These are phyloP conservation scores for Crotalaria pallida DNA, from an alignment of 306 rosid genomes.

Conservation along the genomic window DNA sequence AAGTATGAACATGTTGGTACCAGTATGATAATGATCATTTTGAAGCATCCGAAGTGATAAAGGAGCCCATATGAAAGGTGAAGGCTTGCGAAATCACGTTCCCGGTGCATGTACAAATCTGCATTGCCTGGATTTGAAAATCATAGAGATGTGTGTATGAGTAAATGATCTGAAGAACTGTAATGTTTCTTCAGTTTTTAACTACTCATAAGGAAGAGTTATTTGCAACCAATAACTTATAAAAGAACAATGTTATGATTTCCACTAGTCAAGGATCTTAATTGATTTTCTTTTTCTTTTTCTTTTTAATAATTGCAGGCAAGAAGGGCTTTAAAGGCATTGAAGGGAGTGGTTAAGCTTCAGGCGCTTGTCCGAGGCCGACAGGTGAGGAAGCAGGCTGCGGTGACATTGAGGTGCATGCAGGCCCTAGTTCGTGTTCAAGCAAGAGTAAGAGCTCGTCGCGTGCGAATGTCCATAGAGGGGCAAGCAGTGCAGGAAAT, in stretches of 20 bases:
- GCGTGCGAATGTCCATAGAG: slow-evolving; percentile 84
- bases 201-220: not conserved
- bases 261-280: not conserved
- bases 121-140: not conserved
- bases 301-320: slow-evolving; percentile 63
- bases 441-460: slow-evolving; percentile 92
- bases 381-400: slow-evolving; percentile 96
- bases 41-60: not conserved
- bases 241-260: not conserved
- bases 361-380: slow-evolving; percentile 94
- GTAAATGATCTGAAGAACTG: not conserved
- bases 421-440: slow-evolving; percentile 97
- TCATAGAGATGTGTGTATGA: not conserved
- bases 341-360: slow-evolving; percentile 93
- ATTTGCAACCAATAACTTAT: not conserved
- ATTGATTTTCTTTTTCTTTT: not conserved
- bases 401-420: slow-evolving; percentile 96
- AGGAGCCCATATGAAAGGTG: not conserved
- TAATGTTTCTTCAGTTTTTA: not conserved
- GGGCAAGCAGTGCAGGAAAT: slow-evolving; percentile 90
- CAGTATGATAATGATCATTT: no score
- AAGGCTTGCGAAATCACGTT: not conserved
- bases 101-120: not conserved
- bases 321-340: slow-evolving; percentile 91
- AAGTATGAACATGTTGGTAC: no score